phyloP scores from a whole-genome alignment of 371 early-diverging fungal genomes.

The Mortierella sp. region DNA sequence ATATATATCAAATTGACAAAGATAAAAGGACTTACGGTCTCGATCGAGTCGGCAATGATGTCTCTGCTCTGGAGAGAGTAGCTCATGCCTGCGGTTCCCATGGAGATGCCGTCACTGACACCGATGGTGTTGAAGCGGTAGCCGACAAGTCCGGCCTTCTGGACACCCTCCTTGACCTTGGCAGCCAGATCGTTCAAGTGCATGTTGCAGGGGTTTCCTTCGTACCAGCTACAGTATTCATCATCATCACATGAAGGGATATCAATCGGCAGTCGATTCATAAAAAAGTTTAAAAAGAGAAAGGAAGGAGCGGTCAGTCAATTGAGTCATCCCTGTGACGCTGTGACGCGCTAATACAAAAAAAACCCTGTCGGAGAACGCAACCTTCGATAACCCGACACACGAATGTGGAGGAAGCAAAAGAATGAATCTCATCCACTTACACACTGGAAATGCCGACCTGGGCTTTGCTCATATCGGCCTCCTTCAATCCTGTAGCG shows the following conservation, averaged over 20 bases:
- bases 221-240: slow-evolving; percentile 82
- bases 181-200: slow-evolving; percentile 91
- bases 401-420: not conserved
- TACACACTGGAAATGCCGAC: slow-evolving; percentile 95
- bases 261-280: not conserved
- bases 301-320: slow-evolving; percentile 13
- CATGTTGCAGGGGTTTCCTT: slow-evolving; percentile 99
- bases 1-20: too few relatives aligned
- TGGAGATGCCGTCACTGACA: slow-evolving; percentile 97
- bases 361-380: too few relatives aligned
- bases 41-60: slow-evolving; percentile 98
- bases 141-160: slow-evolving; percentile 89
- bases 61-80: slow-evolving; percentile 97
- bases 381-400: not conserved
- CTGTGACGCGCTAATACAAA: slow-evolving; percentile 4
- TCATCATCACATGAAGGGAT: not conserved
- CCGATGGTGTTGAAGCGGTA: slow-evolving; percentile 98
- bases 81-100: slow-evolving; percentile 97
- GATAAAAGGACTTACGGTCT: slow-evolving; percentile 79
- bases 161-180: slow-evolving; percentile 93
- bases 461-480: slow-evolving; percentile 89
- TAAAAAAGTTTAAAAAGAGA: slow-evolving; percentile 3
- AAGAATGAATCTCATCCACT: slow-evolving; percentile 37
- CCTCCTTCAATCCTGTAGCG: slow-evolving; percentile 89
- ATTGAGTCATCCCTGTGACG: slow-evolving; percentile 24